phyloP scores from a whole-genome alignment of 1,284 basidiomycete genomes.

The Pseudozyma sp. region DNA sequence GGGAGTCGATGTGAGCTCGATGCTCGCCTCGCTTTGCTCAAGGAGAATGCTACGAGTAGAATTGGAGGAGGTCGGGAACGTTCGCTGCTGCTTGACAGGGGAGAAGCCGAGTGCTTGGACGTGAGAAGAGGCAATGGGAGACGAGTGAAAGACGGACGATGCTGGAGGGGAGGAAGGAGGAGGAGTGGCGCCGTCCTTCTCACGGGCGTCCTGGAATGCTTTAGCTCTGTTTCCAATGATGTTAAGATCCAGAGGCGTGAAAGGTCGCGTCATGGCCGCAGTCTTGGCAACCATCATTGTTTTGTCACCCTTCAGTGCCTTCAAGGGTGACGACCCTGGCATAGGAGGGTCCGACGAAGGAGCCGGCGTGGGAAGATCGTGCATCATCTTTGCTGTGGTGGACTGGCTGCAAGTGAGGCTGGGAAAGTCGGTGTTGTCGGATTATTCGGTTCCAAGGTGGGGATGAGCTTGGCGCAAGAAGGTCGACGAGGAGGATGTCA shows the following conservation, averaged over 20 bases:
- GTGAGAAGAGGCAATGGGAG: constrained; percentile 21
- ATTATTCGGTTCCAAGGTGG: not conserved
- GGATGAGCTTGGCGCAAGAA: no score
- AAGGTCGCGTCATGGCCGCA: constrained; percentile 27
- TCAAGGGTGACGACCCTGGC: constrained; percentile 43
- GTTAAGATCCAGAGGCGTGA: constrained; percentile 43
- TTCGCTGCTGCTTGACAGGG: constrained; percentile 39
- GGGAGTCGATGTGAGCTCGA: constrained; percentile 4
- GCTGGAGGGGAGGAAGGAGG: constrained; percentile 47
- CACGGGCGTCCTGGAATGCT: constrained; percentile 29
- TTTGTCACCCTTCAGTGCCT: constrained; percentile 23
- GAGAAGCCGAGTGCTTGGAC: constrained; percentile 32
- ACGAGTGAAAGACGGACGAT: constrained; percentile 33
- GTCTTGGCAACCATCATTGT: constrained; percentile 13
- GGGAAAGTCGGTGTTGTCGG: not conserved
- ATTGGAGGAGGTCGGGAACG: constrained; percentile 13
- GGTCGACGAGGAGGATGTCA: no score
- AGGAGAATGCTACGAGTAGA: constrained; percentile 17
- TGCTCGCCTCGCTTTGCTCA: constrained; percentile 11
- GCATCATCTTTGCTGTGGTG: constrained; percentile 35
- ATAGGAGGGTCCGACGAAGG: constrained; percentile 52
- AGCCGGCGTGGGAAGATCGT: constrained; percentile 50
- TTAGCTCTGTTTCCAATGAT: constrained; percentile 26
- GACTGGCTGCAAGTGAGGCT: not conserved
- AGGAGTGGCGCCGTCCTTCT: constrained; percentile 38